Base-by-base conservation (phyloP, 73 alveolate species). In the Paramecium tetraurelia region DNA sequence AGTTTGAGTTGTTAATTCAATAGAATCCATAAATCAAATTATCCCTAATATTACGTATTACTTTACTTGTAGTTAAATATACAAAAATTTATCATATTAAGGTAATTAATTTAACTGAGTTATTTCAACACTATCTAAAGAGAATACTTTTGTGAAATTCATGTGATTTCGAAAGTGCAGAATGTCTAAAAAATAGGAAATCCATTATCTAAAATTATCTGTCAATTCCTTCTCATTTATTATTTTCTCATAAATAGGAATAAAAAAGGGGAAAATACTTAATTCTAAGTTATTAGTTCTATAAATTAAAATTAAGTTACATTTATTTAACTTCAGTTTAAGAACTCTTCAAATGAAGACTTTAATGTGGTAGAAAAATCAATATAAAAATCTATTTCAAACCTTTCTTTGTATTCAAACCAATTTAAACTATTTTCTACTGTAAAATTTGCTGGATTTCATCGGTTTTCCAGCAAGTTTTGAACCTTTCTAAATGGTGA, bases 381-480 rank as follows among this genome's bases (percentile, higher is more conserved):
- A 72, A 12, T 16, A 72, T 72, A 72, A 72, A 72, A 5, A 72
- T 38, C 59, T 72, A 33, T n/a, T 24, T 72, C 18, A 72, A 72
- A 12, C 86, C 86, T 72, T 72, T 72, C 21, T 33, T 72, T 31
- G 63, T 72, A 72, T 72, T 72, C 6, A 33, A 4, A 36, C 63
- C 59, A 20, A 12, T 35, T 72, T 36, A 27, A 36, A 72, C 6
- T 2, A 33, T 33, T 18, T 72, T 72, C 20, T 36, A 38, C 59
- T 72, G 35, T 36, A 72, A 18, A 72, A 29, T 12, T 72, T 72
- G 21, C 40, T 33, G 27, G 16, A 72, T 72, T 43, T 29, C 59
- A 40, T 72, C 86, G 35, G 86, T 72, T 72, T 72, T 72, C 86
- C 86, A 72, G 10, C 18, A 35, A 29, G 63, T 72, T 72, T 72